Base-by-base conservation (phyloP, 2,329 filamentous ascomycete genomes). In the Penicillium sp. region DNA sequence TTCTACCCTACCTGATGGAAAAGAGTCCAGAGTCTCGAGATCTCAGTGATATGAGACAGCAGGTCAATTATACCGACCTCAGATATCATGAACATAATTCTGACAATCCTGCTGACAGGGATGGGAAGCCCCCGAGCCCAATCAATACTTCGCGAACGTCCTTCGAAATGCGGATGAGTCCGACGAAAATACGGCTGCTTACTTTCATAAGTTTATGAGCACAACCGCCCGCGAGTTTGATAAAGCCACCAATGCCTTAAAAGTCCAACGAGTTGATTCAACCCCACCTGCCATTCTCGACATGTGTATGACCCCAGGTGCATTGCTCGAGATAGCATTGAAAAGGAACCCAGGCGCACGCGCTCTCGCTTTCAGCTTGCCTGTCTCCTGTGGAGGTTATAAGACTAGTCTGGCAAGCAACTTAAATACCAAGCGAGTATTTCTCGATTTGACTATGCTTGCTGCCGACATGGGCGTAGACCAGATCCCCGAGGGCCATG, bases 221-320 rank as follows among this genome's bases (percentile, higher is more conserved):
- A 10, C 2, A n/a, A 25, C 42, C 8, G 47, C 18, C 9, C 5
- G 3, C 7, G 47, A 50, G 18, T 16, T 54, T 21, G 34, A 54
- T 8, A 6, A 15, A 3, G 9, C 21, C 13, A 54, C 38, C 9
- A 21, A 21, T 29, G 51, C 41, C 21, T 62, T 65, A 46, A 37
- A 32, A 21, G 56, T 62, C 18, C 38, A 54, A 35, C 44, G n/a
- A 0, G 12, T 37, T 6, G 25, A 35, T 35, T 35, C 23, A 23
- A 44, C 46, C 25, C 39, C 34, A 10, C 44, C 44, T 12, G 50
- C 44, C 31, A 60, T 84, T 21, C 75, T 86, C 1, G 82, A 85
- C 58, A 72, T 83, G 57, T 83, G 82, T 64, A 78, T 80, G 71
- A 82, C 82, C 0, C 82, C 82, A 0, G 82, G 82, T 5, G 82